Base-by-base conservation (phyloP, 208 protist species). In the Leishmania gerbilli region DNA sequence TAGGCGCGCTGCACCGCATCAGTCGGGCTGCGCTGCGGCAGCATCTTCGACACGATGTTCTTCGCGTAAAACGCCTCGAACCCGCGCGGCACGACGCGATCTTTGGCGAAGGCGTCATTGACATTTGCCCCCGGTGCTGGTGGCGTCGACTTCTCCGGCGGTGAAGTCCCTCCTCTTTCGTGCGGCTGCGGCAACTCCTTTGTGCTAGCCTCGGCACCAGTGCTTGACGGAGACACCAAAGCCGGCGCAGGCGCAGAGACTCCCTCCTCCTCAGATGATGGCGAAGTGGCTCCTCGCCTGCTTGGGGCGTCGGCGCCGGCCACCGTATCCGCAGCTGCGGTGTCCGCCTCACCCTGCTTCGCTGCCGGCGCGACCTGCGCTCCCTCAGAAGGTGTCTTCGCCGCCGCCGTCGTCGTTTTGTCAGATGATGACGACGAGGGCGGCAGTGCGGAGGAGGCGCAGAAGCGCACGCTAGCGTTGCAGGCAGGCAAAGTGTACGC, bases 51-150 rank as follows among this genome's bases (percentile, higher is more conserved):
- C 65, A 87, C 60, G 56, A 92, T 85, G 27, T 67, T 84, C 79
- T 81, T 87, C 72, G 55, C 88, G 79, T 96, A 92, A 75, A 96
- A 94, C 1, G 88, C 89, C 76, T 92, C 92, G 81, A 97, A 95
- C 8, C 92, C 92, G 37, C 89, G 89, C 19, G 93, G 93, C 27
- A 92, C 68, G 49, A 64, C 77, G 49, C 68, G 55, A 40, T 87
- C 79, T 64, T 87, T 86, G 56, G 76, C 62, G 53, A 82, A 84
- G 31, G 60, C 78, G 49, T 89, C 55, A 49, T 84, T 85, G 21
- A 77, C 71, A 62, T 71, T 79, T 11, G 37, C 19, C 34, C 9
- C 40, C 27, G 24, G 55, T 56, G 13, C 56, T 19, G 19, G 58
- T 42, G 51, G 60, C 76, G 24, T 47, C n/a, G 74, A 15, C 51